Conservation (phyloP, 768 basidiomycete species). For the Cubamyces sp. region DNA sequence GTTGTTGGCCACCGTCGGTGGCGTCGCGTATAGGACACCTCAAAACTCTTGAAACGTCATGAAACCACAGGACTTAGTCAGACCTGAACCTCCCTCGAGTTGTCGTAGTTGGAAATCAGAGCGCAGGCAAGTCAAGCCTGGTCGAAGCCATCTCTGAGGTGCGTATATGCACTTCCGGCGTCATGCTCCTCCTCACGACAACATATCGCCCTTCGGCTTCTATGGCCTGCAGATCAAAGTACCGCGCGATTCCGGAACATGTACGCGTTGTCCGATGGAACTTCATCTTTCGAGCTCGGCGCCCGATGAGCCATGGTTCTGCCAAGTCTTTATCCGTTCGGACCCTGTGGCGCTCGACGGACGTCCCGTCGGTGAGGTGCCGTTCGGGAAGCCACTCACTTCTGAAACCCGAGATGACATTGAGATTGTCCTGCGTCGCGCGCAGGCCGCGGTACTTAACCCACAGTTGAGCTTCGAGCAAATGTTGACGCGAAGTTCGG, state of each 20-base stretch:
- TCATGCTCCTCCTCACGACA: too few relatives aligned
- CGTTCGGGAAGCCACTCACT: conserved; percentile 48
- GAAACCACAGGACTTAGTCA: conserved; percentile 40
- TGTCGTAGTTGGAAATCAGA: conserved; percentile 55
- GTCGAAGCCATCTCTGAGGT: conserved; percentile 56
- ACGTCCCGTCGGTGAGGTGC: conserved; percentile 31
- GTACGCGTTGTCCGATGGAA: conserved; percentile 47
- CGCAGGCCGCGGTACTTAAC: conserved; percentile 63
- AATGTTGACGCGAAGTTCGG: conserved; percentile 18
- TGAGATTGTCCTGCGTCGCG: conserved; percentile 59
- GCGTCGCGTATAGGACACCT: neutral
- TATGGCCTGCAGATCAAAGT: conserved; percentile 23
- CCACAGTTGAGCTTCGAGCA: conserved; percentile 39
- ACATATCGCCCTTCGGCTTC: too few relatives aligned
- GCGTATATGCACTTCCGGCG: conserved; percentile 41
- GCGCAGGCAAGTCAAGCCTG: conserved; percentile 50
- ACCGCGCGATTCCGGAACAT: conserved; percentile 43
- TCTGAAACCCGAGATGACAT: conserved; percentile 43
- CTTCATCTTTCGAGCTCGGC: conserved; percentile 34
- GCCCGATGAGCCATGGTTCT: conserved; percentile 26
- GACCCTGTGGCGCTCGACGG: conserved; percentile 37
- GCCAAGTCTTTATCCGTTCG: conserved; percentile 47
- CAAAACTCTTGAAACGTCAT: neutral
- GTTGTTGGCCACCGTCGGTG: neutral
- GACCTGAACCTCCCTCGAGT: conserved; percentile 54